A percentile compares a stretch with the other conserved stretches of the same genome.
These are phyloP conservation scores for Panaeolus cyanescens DNA, from an alignment of 768 basidiomycete species.

Conservation along the genomic window DNA sequence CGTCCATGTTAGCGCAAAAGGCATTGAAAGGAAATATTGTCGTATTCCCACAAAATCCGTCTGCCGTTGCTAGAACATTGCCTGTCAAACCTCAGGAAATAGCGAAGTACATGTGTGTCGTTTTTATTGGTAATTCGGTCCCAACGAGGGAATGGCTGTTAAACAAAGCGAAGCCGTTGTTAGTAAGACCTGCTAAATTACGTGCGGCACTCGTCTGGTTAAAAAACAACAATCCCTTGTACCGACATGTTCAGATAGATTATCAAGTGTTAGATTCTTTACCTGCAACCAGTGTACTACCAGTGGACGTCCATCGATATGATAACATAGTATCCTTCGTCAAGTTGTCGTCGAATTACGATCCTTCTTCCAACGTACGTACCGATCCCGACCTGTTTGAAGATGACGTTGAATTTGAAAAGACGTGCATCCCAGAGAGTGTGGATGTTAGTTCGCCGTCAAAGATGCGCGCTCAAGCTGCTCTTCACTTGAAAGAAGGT, in stretches of 20 bases:
- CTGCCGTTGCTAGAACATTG: conserved; percentile 22
- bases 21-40: conserved; percentile 38
- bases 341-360: conserved; percentile 11
- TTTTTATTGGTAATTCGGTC: conserved; percentile 34
- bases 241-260: conserved; percentile 29
- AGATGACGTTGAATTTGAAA: conserved; percentile 11
- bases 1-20: conserved; percentile 16
- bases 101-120: conserved; percentile 34
- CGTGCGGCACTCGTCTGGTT: conserved; percentile 36
- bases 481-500: conserved; percentile 31
- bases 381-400: too few species aligned
- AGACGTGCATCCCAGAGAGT: conserved; percentile 31
- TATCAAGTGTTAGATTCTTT: conserved; percentile 18
- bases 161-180: conserved; percentile 33
- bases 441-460: conserved; percentile 20
- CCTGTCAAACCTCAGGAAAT: conserved; percentile 37
- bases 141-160: conserved; percentile 31
- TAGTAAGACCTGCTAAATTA: conserved; percentile 30
- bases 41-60: conserved; percentile 35
- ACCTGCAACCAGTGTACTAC: conserved; percentile 16
- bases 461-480: conserved; percentile 31
- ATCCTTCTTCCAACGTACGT: background rate
- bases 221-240: conserved; percentile 34
- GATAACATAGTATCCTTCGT: conserved; percentile 7
- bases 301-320: conserved; percentile 25